These are phyloP conservation scores for Streptanthus diversifolius DNA, from an alignment of 345 rosid species.

Conservation along the genomic window DNA sequence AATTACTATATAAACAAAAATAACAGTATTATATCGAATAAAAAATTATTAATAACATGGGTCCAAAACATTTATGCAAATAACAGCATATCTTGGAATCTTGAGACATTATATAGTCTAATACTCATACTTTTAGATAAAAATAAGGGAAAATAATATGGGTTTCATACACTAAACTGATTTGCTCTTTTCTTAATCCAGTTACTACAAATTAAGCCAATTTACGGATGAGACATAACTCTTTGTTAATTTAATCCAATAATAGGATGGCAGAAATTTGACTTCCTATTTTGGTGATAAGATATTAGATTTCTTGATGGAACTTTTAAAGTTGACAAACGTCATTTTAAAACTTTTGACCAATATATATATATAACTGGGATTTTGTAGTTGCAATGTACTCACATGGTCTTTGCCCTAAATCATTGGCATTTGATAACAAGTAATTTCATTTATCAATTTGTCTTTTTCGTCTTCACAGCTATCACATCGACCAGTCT, in stretches of 20 bases:
- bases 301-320: slow-evolving; percentile 17
- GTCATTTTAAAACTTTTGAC: slow-evolving; percentile 31
- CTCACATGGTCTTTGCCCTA: slow-evolving; percentile 27
- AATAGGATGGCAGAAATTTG: not conserved
- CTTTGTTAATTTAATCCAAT: not conserved
- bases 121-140: no score
- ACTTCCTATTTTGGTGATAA: slow-evolving; percentile 31
- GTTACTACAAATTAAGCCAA: not conserved
- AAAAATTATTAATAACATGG: not conserved
- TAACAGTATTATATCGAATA: not conserved
- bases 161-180: not conserved
- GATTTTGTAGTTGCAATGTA: slow-evolving; percentile 13
- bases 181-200: not conserved
- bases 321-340: slow-evolving; percentile 31
- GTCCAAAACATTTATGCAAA: not conserved
- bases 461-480: slow-evolving; percentile 20
- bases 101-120: not conserved
- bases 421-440: slow-evolving; percentile 34
- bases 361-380: not conserved
- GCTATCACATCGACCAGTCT: slow-evolving; percentile 26
- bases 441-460: slow-evolving; percentile 14
- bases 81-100: not conserved
- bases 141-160: not conserved
- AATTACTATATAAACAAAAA: not conserved
- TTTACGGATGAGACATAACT: not conserved